These are phyloP conservation scores for Saitozyma sp. DNA, from an alignment of 768 basidiomycete species.

Conservation along the genomic window DNA sequence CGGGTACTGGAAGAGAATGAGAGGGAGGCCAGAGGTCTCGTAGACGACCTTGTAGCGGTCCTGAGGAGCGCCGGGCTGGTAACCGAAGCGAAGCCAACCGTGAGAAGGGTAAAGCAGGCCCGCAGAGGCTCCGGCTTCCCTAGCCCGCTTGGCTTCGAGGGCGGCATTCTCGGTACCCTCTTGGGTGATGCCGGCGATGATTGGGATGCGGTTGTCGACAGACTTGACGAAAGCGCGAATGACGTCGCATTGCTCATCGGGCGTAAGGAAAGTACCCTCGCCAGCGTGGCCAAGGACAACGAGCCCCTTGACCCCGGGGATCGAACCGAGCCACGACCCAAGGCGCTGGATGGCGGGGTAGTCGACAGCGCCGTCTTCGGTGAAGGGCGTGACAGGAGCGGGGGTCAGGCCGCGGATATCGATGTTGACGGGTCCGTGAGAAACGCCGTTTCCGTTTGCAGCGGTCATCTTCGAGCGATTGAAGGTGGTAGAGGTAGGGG, in stretches of 20 bases:
- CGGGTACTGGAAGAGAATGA: slow-evolving; percentile 25
- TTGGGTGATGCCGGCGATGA: slow-evolving; percentile 21
- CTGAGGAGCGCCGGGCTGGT: slow-evolving; percentile 25
- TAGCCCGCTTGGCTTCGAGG: slow-evolving; percentile 23
- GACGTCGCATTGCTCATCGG: slow-evolving; percentile 15
- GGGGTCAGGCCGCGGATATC: slow-evolving; percentile 21
- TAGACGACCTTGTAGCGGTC: slow-evolving; percentile 12
- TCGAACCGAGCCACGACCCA: slow-evolving; percentile 9
- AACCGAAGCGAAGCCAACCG: slow-evolving; percentile 25
- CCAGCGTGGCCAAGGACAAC: slow-evolving; percentile 24
- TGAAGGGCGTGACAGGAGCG: slow-evolving; percentile 26
- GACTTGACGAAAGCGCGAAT: slow-evolving; percentile 22
- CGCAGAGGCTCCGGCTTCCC: slow-evolving; percentile 20
- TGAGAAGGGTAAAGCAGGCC: slow-evolving; percentile 24
- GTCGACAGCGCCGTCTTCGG: slow-evolving; percentile 19
- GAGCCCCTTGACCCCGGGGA: slow-evolving; percentile 15
- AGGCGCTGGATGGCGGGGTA: slow-evolving; percentile 20
- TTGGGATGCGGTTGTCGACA: slow-evolving; percentile 18
- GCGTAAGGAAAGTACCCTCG: slow-evolving; percentile 20
- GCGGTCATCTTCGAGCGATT: too few relatives aligned
- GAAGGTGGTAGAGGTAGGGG: too few relatives aligned
- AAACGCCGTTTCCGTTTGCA: not conserved
- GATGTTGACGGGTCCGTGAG: slow-evolving; percentile 12
- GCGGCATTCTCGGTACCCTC: slow-evolving; percentile 21
- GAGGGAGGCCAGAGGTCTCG: slow-evolving; percentile 16